Percentiles rank a stretch among this genome's conserved stretches.
These are phyloP conservation scores for Aspergillus sp. DNA, from an alignment of 2,329 filamentous ascomycete species.

Conservation along the genomic window DNA sequence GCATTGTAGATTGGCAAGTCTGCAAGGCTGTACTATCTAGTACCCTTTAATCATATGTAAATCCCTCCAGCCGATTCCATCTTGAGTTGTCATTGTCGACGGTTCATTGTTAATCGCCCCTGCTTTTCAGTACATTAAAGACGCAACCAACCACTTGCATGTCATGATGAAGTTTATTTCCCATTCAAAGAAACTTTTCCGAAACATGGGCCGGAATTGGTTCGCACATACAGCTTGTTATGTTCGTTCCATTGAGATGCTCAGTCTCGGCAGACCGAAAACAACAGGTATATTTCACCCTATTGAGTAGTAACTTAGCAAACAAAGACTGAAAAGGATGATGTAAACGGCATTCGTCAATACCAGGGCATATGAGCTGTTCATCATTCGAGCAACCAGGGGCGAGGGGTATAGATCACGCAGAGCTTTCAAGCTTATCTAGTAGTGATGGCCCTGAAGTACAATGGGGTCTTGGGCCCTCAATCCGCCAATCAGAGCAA, in stretches of 20 bases:
- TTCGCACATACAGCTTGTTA: neutral
- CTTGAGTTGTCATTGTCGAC: neutral
- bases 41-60: neutral
- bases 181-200: neutral
- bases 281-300: neutral
- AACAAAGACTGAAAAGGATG: neutral
- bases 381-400: neutral
- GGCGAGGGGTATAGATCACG: neutral
- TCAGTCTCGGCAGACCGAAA: neutral
- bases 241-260: neutral
- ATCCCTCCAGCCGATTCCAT: neutral
- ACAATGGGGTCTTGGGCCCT: constrained; percentile 59
- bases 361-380: neutral
- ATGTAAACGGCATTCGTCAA: neutral
- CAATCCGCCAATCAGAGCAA: constrained; percentile 62
- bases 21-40: no score
- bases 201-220: neutral
- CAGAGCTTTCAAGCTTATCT: neutral
- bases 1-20: no score
- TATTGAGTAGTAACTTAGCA: neutral
- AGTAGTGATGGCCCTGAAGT: constrained; percentile 26
- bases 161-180: neutral
- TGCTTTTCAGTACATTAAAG: neutral
- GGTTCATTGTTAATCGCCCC: neutral
- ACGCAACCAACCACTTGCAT: neutral